phyloP scores from a whole-genome alignment of 768 basidiomycete species.

The Leucosporidium creatinivorum region DNA sequence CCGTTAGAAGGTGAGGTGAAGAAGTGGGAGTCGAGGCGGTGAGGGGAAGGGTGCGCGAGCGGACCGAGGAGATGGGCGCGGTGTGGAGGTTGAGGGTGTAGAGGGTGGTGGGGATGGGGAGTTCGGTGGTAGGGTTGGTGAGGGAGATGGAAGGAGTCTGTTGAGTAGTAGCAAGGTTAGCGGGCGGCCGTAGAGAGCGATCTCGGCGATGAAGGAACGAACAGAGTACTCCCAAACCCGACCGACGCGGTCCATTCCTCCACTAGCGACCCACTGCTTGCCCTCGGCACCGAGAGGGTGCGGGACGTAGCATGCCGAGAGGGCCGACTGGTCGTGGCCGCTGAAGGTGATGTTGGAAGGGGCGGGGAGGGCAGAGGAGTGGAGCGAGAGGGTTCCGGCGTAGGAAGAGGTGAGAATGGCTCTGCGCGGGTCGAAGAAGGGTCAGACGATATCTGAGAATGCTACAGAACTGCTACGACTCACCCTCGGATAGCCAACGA shows the following conservation, averaged over 20 bases:
- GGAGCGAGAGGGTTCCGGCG: conserved; percentile 66
- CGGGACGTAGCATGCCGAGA: conserved; percentile 57
- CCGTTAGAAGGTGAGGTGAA: conserved; percentile 63
- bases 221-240: conserved; percentile 34
- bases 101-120: conserved; percentile 46
- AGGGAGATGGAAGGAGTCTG: conserved; percentile 34
- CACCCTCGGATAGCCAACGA: conserved; percentile 13
- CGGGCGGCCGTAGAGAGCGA: no score
- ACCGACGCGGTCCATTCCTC: conserved; percentile 59
- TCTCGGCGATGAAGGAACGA: background rate
- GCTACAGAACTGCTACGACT: conserved; percentile 3
- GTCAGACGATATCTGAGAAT: background rate
- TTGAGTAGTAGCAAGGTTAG: background rate
- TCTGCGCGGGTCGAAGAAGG: conserved; percentile 8
- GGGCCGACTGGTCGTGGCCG: conserved; percentile 61
- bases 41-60: conserved; percentile 40
- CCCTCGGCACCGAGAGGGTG: conserved; percentile 2
- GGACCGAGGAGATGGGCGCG: conserved; percentile 64
- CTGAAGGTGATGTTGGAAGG: conserved; percentile 48
- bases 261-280: conserved; percentile 38
- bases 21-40: conserved; percentile 38
- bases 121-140: conserved; percentile 40
- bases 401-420: conserved; percentile 62
- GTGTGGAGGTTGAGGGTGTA: conserved; percentile 79
- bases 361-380: conserved; percentile 57